Evolutionary conservation across 208 protist species (phyloP), one percentile per base, ranked within the genome.

Genomic region (Trypanosoma congolense): DNA sequence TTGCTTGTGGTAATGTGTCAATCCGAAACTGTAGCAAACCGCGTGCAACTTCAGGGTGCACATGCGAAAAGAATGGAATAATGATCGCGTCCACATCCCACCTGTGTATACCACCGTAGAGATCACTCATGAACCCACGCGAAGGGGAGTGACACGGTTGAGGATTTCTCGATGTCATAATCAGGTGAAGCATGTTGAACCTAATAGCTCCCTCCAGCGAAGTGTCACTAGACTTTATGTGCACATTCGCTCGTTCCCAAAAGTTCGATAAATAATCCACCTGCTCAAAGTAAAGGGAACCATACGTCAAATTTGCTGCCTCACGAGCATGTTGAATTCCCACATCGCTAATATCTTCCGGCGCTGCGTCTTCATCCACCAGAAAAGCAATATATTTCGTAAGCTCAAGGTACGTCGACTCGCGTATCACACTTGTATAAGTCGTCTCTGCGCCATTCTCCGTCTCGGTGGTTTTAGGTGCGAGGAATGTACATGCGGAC

Each of bases 61-160:
- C 65, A 68, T 96, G 85, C 12, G 83, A 59, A 52, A 96, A 79
- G 33, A 87, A 89, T 0, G 90, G 90, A 26, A 93, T 56, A 33
- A 94, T 73, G 38, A 93, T 65, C 16, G 84, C 83, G 36, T 96
- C 90, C 22, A 92, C 80, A 47, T 94, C 90, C 87, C 90, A 96
- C 54, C 87, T 75, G 42, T 94, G 80, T 30, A 84, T 70, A 8
- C 87, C 90, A 25, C 75, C 66, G 38, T 80, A 44, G 45, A 75
- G 72, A 54, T 89, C 77, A 22, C 80, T 77, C 28, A 77, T 83
- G 21, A 96, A 55, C 10, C 90, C 87, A 24, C 83, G 78, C 1
- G 90, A 77, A 0, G 84, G 80, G 51, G 84, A 89, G 57, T 74
- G 72, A 12, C 51, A 38, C 44, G 62, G 57, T 33, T 67, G 66